phyloP scores from a whole-genome alignment of 805 yeast genomes.

The Wickerhamomyces xylosicus region DNA sequence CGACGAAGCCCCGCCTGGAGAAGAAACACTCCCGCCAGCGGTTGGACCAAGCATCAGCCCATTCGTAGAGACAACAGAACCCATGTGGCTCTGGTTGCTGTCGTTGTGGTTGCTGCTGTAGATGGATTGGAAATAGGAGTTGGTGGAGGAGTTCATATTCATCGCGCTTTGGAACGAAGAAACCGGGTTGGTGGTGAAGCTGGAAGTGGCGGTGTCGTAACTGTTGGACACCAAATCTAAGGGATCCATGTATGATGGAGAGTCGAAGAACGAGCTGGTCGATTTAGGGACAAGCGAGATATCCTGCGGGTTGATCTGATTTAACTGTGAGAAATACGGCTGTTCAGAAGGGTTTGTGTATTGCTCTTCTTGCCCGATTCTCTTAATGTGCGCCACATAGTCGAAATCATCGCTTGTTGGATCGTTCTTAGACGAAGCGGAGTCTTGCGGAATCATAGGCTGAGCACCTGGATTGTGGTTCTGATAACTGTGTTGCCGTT shows the following conservation, averaged over 20 bases:
- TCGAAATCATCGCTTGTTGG: slow-evolving; percentile 47
- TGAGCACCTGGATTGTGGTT: background rate
- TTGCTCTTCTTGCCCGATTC: slow-evolving; percentile 35
- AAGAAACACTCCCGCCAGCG: slow-evolving; percentile 1
- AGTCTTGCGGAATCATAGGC: background rate
- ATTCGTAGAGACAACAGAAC: too few relatives aligned
- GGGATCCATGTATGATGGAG: slow-evolving; percentile 15
- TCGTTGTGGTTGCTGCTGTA: background rate
- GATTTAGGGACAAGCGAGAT: slow-evolving; percentile 9
- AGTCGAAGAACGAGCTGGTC: slow-evolving; percentile 1
- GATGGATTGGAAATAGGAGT: background rate
- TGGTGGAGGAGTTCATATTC: background rate
- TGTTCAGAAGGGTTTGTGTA: background rate
- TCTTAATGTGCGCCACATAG: slow-evolving; percentile 53
- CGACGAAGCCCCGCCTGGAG: slow-evolving; percentile 17
- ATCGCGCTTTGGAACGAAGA: background rate
- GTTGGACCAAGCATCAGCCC: too few relatives aligned
- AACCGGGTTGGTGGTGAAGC: slow-evolving; percentile 6
- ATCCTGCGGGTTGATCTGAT: slow-evolving; percentile 4
- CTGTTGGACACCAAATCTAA: slow-evolving; percentile 16
- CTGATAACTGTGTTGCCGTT: slow-evolving; percentile 2
- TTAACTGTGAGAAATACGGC: slow-evolving; percentile 2
- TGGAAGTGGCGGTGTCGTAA: slow-evolving; percentile 17
- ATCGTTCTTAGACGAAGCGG: slow-evolving; percentile 19
- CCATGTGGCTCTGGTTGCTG: background rate